Evolutionary conservation across 805 yeast species (phyloP).

Genomic region (Metschnikowia colocasiae): DNA sequence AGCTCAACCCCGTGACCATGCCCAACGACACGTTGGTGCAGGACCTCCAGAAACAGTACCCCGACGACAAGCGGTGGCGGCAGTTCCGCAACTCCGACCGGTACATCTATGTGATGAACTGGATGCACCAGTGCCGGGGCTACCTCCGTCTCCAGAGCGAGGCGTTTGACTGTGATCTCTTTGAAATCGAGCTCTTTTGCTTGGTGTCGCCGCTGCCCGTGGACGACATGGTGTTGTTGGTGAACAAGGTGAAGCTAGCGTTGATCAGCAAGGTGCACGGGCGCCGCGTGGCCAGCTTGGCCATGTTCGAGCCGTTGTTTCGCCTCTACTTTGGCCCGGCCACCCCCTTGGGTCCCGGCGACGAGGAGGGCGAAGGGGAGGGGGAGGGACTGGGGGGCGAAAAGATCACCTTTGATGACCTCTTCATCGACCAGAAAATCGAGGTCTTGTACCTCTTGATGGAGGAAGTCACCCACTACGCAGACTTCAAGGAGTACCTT

Average conservation of each 20-base stretch:
- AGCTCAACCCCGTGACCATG: constrained; percentile 13
- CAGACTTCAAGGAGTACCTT: constrained; percentile 45
- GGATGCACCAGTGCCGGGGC: constrained; percentile 55
- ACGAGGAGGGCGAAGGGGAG: constrained; percentile 23
- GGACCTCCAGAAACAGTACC: constrained; percentile 13
- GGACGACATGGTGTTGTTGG: constrained; percentile 34
- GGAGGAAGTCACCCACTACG: constrained; percentile 38
- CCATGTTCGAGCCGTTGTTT: constrained; percentile 32
- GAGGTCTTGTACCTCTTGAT: constrained; percentile 47
- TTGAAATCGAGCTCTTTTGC: constrained; percentile 57
- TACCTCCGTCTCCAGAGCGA: constrained; percentile 48
- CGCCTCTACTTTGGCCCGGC: constrained; percentile 32
- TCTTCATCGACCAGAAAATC: constrained; percentile 46
- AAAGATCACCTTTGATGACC: constrained; percentile 29
- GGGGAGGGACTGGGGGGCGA: constrained; percentile 18
- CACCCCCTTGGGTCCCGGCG: constrained; percentile 29
- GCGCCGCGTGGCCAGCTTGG: constrained; percentile 26
- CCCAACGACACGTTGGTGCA: constrained; percentile 17
- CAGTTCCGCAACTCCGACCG: constrained; percentile 18
- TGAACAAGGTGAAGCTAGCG: constrained; percentile 42
- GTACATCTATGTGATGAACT: constrained; percentile 40
- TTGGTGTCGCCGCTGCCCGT: constrained; percentile 32
- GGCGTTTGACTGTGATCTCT: constrained; percentile 52
- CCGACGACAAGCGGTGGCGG: constrained; percentile 18
- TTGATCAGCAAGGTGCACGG: constrained; percentile 41